Evolutionary conservation across 192 early-diverging fungal species (phyloP).

Genomic region (Dissophora ornata): DNA sequence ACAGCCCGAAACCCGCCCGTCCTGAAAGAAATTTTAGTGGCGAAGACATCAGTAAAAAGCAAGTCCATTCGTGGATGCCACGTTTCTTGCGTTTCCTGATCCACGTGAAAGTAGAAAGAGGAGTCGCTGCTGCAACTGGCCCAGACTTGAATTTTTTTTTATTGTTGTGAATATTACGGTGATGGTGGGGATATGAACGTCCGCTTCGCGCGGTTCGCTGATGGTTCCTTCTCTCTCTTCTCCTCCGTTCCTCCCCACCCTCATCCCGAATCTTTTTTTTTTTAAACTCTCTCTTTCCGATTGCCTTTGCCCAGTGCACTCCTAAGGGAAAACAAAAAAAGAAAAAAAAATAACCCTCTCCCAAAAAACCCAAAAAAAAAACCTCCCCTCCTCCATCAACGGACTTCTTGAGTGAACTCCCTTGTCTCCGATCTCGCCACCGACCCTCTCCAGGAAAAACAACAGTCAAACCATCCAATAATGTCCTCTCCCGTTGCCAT

Average conservation of each 20-base stretch:
- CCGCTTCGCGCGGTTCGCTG: too few relatives aligned
- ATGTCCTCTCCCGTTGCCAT: constrained; percentile 45
- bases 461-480: constrained; percentile 20
- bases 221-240: constrained; percentile 3
- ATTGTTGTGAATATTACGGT: too few relatives aligned
- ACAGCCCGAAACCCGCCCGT: not conserved
- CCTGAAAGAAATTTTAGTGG: too few relatives aligned
- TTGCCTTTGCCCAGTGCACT: constrained; percentile 40
- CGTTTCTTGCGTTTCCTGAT: too few relatives aligned
- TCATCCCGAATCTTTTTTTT: constrained; percentile 20
- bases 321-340: constrained; percentile 19
- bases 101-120: too few relatives aligned
- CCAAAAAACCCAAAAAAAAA: constrained; percentile 12
- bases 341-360: constrained; percentile 11
- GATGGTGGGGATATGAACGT: too few relatives aligned
- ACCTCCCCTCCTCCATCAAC: not conserved
- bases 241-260: not conserved
- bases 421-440: constrained; percentile 12
- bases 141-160: too few relatives aligned
- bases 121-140: too few relatives aligned
- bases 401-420: constrained; percentile 1
- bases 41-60: too few relatives aligned
- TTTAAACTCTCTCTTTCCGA: constrained; percentile 1
- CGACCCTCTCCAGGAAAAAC: too few relatives aligned
- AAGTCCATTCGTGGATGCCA: too few relatives aligned